Evolutionary conservation across 768 basidiomycete species (phyloP), one percentile per base, ranked within the genome.

Genomic region (Termitomyces sp.): DNA sequence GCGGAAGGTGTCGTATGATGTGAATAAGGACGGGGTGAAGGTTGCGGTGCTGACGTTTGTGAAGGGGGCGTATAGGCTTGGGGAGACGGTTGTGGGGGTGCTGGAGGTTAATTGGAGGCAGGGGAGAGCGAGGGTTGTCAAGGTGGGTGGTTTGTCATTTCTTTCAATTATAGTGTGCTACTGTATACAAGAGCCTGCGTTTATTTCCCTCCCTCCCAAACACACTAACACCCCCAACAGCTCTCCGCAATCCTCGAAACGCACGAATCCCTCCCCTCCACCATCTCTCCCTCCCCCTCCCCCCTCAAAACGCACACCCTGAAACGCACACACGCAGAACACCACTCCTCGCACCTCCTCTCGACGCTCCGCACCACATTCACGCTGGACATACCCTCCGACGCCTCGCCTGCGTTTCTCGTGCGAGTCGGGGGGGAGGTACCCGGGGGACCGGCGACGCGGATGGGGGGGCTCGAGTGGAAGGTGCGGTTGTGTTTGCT

Each of bases 41-140:
- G 93, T 98, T 54, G 95, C 96, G 6, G 86, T 91, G 35, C 70
- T 99, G 13, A 97, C 94, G 0, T 91, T 99, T 59, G 85, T 90
- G 23, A 98, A 98, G 71, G 85, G 88, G 38, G 89, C 91, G 0
- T 98, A 91, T 69, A 73, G 96, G 18, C 81, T 98, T 0, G 96
- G 96, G 3, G 95, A 99, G 72, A 94, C 94, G 0, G 85, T 98
- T 22, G 72, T 86, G 42, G 96, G 95, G 3, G 85, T 95, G 0
- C 86, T 99, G 22, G 87, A 92, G 64, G 66, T 98, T 58, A 98
- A 99, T 65, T 81, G 85, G 27, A 76, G 83, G 35, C 71, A 71
- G n/a, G 79, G 87, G 5, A 71, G 82, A 35, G 79, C 88, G 13
- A 75, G 88, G n/a, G 95, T 98, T 0, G 66, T 98, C 41, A 89